Base-by-base conservation (phyloP, 2,329 filamentous ascomycete species). In the Beauveria asiatica region DNA sequence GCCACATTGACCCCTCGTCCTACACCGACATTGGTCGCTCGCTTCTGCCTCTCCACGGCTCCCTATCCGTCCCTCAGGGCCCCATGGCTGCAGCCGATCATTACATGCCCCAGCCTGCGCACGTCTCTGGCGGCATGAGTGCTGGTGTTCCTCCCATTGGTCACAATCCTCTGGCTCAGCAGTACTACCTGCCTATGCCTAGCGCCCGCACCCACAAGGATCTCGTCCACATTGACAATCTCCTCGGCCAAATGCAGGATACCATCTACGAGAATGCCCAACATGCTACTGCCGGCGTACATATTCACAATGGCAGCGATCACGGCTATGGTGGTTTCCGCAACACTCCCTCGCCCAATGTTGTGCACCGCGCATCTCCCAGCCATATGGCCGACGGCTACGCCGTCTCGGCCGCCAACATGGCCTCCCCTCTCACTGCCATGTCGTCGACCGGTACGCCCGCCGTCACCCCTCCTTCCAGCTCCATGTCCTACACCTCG, bases 211-310 rank as follows among this genome's bases (percentile, higher is more conserved):
- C 92, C 53, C 96, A 97, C 82, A 92, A 86, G 72, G 94, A 99
- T 72, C 80, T 99, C 48, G 79, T 96, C 72, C 92, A 96, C 72
- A 92, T 97, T 69, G 94, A 97, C 73, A 89, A 92, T 70, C 90
- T 97, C 73, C 83, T 99, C 59, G 92, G 96, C 75, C 91, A 97
- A 75, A 93, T 97, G 81, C 92, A 97, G 75, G 87, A 88, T 65
- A 97, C 93, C 50, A 91, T 97, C 53, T 97, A 97, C 71, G 94
- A 97, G 76, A 96, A 88, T 72, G 87, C 92, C 59, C 90, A 86
- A 67, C 87, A 92, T 55, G 87, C 91, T 37, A 90, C 90, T 2
- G 87, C 88, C 48, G 89, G 90, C 61, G 83, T 95, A 61, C 88
- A 89, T 67, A 85, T 92, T 64, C 85, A 89, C 55, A 83, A 87